phyloP scores from a whole-genome alignment of 2,329 filamentous ascomycete species.

The Bipolaris gigantea region DNA sequence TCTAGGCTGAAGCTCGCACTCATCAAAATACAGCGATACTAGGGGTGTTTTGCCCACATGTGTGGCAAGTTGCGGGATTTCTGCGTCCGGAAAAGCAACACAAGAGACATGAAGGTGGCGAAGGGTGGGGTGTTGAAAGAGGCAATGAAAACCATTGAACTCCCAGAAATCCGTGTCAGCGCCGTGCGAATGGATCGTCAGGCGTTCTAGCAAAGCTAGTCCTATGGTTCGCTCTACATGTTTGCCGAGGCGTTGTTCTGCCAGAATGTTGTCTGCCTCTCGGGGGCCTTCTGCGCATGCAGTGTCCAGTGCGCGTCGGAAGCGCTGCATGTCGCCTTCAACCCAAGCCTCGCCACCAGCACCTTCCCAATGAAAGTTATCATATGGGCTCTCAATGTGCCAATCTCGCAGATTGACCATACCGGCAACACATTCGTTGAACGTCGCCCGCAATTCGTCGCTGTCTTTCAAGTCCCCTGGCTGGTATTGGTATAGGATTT shows the following conservation, averaged over 20 bases:
- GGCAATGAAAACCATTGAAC: slow-evolving; percentile 35
- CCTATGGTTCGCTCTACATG: slow-evolving; percentile 24
- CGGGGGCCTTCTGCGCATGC: slow-evolving; percentile 25
- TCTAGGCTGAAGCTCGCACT: slow-evolving; percentile 35
- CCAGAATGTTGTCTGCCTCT: slow-evolving; percentile 18
- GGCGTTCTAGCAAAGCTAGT: slow-evolving; percentile 31
- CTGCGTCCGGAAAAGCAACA: slow-evolving; percentile 23
- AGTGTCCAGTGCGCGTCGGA: slow-evolving; percentile 29
- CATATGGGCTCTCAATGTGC: slow-evolving; percentile 42
- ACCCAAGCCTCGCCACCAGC: slow-evolving; percentile 37
- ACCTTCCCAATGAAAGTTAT: slow-evolving; percentile 38
- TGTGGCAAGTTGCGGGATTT: slow-evolving; percentile 24
- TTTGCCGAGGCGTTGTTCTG: slow-evolving; percentile 16
- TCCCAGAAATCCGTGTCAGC: slow-evolving; percentile 37
- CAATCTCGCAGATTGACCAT: slow-evolving; percentile 38
- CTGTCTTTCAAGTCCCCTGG: slow-evolving; percentile 22
- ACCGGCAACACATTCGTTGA: slow-evolving; percentile 34
- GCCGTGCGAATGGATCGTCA: slow-evolving; percentile 43
- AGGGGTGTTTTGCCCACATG: slow-evolving; percentile 32
- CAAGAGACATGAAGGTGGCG: slow-evolving; percentile 40
- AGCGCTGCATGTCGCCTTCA: slow-evolving; percentile 38
- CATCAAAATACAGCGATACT: slow-evolving; percentile 39
- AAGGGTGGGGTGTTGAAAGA: slow-evolving; percentile 42
- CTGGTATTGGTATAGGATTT: slow-evolving; percentile 37
- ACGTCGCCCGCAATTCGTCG: slow-evolving; percentile 23